Evolutionary conservation across 352 stramenopile species (phyloP).

Genomic region (Phytopythium vexans): DNA sequence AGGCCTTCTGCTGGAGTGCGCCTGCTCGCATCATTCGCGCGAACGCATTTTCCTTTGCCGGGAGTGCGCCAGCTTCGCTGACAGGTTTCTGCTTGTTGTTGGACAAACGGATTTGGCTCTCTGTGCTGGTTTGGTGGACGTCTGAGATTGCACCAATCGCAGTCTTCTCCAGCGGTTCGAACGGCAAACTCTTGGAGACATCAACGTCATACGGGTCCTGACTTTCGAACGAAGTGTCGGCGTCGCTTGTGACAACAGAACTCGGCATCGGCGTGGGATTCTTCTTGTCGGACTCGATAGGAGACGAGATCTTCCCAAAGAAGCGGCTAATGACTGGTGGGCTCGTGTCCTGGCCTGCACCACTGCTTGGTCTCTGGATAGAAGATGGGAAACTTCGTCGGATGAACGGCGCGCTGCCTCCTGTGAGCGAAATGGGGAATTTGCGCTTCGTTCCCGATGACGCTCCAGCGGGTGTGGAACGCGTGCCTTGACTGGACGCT

Average conservation of each 20-base stretch:
- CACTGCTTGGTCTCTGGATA: too few relatives aligned
- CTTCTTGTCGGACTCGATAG: constrained; percentile 26
- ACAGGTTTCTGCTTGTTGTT: neutral
- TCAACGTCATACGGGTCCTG: constrained; percentile 49
- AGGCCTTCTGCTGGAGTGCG: constrained; percentile 46
- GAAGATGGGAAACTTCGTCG: too few relatives aligned
- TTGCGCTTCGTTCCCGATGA: too few relatives aligned
- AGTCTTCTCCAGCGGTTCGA: constrained; percentile 45
- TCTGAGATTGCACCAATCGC: neutral
- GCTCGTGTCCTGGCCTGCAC: constrained; percentile 5
- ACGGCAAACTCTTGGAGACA: constrained; percentile 44
- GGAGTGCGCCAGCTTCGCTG: neutral
- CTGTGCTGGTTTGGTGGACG: constrained; percentile 19
- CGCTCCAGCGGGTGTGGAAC: too few relatives aligned
- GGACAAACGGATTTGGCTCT: constrained; percentile 35
- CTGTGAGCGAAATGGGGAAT: too few relatives aligned
- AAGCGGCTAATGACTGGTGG: constrained; percentile 37
- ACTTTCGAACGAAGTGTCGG: constrained; percentile 35
- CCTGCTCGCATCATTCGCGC: constrained; percentile 77
- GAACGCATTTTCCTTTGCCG: constrained; percentile 70
- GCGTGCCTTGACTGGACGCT: too few relatives aligned
- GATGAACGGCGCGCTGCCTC: too few relatives aligned
- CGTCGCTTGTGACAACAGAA: neutral
- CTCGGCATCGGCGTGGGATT: constrained; percentile 3
- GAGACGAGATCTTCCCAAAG: constrained; percentile 36